These are phyloP conservation scores for Viola pubescens DNA, from an alignment of 441 rosid genomes.

Conservation along the genomic window DNA sequence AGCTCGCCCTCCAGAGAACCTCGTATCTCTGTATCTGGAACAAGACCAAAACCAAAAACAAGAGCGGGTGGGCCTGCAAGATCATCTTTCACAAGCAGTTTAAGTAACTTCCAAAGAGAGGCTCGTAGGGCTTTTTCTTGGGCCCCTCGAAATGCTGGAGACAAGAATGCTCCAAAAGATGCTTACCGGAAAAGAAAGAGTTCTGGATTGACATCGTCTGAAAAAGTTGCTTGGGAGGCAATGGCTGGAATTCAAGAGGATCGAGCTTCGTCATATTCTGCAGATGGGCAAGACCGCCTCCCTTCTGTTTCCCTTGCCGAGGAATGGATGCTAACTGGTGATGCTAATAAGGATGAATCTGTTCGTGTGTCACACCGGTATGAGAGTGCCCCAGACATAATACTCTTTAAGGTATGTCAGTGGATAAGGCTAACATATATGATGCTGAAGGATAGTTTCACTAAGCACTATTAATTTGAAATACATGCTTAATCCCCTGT, in stretches of 20 bases:
- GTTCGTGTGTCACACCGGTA: constrained; percentile 82
- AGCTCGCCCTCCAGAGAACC: constrained; percentile 74
- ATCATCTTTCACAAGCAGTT: constrained; percentile 76
- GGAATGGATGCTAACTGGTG: constrained; percentile 95
- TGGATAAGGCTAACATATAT: neutral
- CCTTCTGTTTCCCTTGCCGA: constrained; percentile 86
- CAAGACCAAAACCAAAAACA: constrained; percentile 62
- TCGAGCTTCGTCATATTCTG: constrained; percentile 46
- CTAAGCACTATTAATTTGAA: too few species aligned
- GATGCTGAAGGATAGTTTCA: too few species aligned
- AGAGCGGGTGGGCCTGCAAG: constrained; percentile 48
- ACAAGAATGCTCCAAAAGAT: constrained; percentile 71
- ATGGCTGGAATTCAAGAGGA: constrained; percentile 96
- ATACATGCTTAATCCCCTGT: too few species aligned
- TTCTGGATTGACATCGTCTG: constrained; percentile 77
- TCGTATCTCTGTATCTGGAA: constrained; percentile 65
- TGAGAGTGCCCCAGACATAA: constrained; percentile 93
- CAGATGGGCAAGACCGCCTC: constrained; percentile 82
- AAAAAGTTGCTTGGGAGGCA: constrained; percentile 93
- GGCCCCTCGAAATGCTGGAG: constrained; percentile 87
- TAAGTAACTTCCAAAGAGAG: constrained; percentile 90
- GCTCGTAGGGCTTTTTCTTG: constrained; percentile 99
- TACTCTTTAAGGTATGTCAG: constrained; percentile 73
- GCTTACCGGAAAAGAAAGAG: constrained; percentile 78
- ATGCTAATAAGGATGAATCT: constrained; percentile 67